A percentile compares a stretch with the other conserved stretches of the same genome.
phyloP scores from a whole-genome alignment of 208 protist genomes.

The Tritrichomonas musculus region DNA sequence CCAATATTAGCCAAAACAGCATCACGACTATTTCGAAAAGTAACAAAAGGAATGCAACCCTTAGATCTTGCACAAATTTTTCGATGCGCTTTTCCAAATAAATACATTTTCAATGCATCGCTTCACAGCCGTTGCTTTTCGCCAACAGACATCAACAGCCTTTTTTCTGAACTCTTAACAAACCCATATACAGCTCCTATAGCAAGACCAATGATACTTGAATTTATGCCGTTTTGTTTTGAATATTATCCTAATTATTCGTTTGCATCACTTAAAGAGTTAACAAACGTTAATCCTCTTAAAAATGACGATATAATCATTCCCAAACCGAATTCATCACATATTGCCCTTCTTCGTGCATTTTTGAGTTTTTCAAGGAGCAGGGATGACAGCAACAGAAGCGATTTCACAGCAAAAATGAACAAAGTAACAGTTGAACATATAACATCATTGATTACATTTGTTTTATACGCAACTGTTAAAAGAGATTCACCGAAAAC shows the following conservation, averaged over 20 bases:
- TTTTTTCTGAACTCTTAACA: conserved; percentile 11
- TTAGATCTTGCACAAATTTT: not conserved
- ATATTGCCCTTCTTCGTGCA: not conserved
- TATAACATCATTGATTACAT: not conserved
- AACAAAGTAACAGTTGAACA: not conserved
- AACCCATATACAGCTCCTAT: not conserved
- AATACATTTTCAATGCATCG: not conserved
- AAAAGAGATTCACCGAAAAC: not conserved
- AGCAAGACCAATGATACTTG: not conserved
- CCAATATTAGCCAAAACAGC: not conserved
- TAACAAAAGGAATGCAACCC: not conserved
- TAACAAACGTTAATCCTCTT: not conserved
- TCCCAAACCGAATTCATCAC: not conserved
- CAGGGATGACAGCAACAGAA: not conserved
- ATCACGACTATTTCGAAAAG: not conserved
- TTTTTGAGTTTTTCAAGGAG: not conserved
- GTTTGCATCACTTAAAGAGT: too few relatives aligned
- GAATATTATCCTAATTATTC: too few relatives aligned
- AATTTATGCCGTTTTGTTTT: not conserved
- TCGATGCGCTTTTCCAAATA: not conserved
- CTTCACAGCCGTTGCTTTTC: not conserved
- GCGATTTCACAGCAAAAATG: not conserved
- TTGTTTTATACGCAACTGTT: not conserved
- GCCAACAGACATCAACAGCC: not conserved
- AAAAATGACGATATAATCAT: not conserved